These are phyloP conservation scores for Annulohypoxylon maeteangense DNA, from an alignment of 495 filamentous ascomycete species.

Conservation along the genomic window DNA sequence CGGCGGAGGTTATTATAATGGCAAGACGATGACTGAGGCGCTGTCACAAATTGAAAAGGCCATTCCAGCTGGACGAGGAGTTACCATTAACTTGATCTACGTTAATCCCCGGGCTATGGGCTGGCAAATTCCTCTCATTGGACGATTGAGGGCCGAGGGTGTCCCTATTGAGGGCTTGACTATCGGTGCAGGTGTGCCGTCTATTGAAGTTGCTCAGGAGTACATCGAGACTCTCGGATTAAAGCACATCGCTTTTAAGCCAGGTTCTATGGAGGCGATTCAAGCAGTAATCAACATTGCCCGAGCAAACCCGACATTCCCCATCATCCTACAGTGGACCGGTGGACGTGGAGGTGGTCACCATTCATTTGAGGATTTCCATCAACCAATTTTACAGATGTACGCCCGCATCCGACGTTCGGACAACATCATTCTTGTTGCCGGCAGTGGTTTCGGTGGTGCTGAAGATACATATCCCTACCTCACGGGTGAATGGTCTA, in stretches of 20 bases:
- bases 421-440: conserved; percentile 87
- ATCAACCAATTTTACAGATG: conserved; percentile 91
- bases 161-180: conserved; percentile 94
- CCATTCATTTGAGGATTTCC: conserved; percentile 96
- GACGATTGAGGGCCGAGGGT: conserved; percentile 83
- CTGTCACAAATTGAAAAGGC: conserved; percentile 88
- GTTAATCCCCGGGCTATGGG: conserved; percentile 95
- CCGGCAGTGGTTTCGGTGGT: conserved; percentile 91
- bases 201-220: conserved; percentile 91
- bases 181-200: conserved; percentile 93
- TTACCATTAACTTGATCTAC: conserved; percentile 95
- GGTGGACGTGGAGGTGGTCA: conserved; percentile 93
- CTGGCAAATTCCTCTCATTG: conserved; percentile 96
- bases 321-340: conserved; percentile 93
- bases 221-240: conserved; percentile 94
- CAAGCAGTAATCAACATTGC: conserved; percentile 92
- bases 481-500: conserved; percentile 87
- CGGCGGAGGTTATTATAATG: conserved; percentile 93
- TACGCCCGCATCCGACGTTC: conserved; percentile 84
- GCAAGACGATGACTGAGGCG: conserved; percentile 87
- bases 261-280: conserved; percentile 88
- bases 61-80: conserved; percentile 90
- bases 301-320: conserved; percentile 88
- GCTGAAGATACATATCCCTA: conserved; percentile 94
- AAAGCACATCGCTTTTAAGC: conserved; percentile 96